Base-by-base conservation (phyloP, 2,329 filamentous ascomycete genomes). In the Talaromyces sp. region DNA sequence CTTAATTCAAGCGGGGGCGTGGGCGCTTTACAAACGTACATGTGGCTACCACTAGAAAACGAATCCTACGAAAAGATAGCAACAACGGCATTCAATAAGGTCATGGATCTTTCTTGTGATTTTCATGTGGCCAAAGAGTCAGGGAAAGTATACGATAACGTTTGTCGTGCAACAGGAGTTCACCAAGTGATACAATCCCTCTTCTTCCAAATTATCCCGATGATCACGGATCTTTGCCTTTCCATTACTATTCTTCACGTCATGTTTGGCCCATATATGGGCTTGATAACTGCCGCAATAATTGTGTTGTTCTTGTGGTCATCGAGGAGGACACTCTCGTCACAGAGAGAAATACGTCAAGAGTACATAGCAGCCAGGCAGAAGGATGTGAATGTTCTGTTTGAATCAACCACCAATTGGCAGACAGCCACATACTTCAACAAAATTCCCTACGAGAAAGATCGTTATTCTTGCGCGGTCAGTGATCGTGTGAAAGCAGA, bases 21-120 rank as follows among this genome's bases (percentile, higher is more conserved):
- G 43, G 72, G 75, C 3, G 75, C 82, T 38, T 63, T 86, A 54
- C 78, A 80, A 59, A 74, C 75, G 38, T 78, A 82, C 62, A 76
- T 85, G 14, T 84, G 82, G 73, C 72, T 82, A 27, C 81, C 82
- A 2, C 73, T 88, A 27, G 79, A 82, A 49, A 83, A 86, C 60
- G 83, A 81, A 63, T 81, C 83, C 0, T 85, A 86, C 64, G 78
- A 81, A 54, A 78, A 80, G 19, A 79, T 90, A 53, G 83, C 81
- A 11, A 82, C 82, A 1, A 80, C 84, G 2, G 83, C 86, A 0
- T 90, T 89, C 69, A 79, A 82, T 60, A 87, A 90, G 61, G 81
- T 90, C 35, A 86, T 91, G 81, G 79, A 77, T n/a, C 77, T 90
- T 0, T 87, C 86, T 0, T 87, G 87, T 75, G 86, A 89, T 63